Base-by-base conservation (phyloP, 2,329 filamentous ascomycete genomes). In the Pestalotiopsis sp. region DNA sequence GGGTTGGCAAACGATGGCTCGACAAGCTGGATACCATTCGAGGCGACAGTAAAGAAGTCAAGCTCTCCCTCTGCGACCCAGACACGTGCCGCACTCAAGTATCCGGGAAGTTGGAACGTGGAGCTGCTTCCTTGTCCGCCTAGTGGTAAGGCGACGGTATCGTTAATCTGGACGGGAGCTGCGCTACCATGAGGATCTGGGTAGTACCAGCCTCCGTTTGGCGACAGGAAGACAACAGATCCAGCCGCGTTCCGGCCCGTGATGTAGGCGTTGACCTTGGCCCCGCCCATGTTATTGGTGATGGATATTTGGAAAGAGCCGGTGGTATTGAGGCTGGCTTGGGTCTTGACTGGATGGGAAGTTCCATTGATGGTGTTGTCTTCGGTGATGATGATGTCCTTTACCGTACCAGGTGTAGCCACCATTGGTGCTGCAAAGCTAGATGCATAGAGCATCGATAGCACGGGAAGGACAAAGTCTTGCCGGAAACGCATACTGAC, bases 1-100 rank as follows among this genome's bases (percentile, higher is more conserved):
- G 81, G 75, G 73, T 84, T 84, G 12, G 78, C 79, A 9, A 82
- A 79, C 0, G 85, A 83, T 0, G 86, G 86, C 71, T 86, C 82
- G 13, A 88, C 85, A 1, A 88, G 73, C 11, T 73, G 75, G 27
- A 74, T 72, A 27, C 80, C 79, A 36, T 74, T 71, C 7, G 70
- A 76, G 17, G 67, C 56, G 13, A 82, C 75, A 17, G 79, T 78
- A 71, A 75, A 82, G 77, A 84, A 84, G 20, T 77, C 66, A 4
- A 84, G 77, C 17, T 76, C 70, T 4, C 82, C 82, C 45, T 79
- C 79, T 14, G 82, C 76, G 52, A 84, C 77, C 78, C 79, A 84
- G 62, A 84, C 75, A n/a, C 82, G 81, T 3, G 77, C 82, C 23
- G 82, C 79, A 56, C 71, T 75, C 60, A 84, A 75, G 66, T 79